Conservation (phyloP, 2,329 filamentous ascomycete species). For the Epicoccum nigrum region DNA sequence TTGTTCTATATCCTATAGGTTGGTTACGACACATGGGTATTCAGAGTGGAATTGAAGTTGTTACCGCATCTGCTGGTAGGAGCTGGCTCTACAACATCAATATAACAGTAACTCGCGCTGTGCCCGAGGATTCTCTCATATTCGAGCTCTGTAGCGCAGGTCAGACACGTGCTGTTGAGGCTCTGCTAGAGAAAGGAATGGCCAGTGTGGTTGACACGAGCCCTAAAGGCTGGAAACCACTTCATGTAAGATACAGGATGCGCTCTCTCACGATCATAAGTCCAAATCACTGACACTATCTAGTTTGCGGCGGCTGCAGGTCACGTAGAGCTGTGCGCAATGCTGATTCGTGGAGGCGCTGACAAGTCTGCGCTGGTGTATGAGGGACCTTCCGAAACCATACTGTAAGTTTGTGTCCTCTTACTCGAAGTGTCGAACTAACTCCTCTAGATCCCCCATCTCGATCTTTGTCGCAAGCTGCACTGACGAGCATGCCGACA, state of each 20-base stretch:
- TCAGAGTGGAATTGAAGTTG: constrained; percentile 14
- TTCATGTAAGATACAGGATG: constrained; percentile 10
- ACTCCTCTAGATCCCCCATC: constrained; percentile 6
- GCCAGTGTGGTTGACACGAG: constrained; percentile 25
- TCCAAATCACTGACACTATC: background rate
- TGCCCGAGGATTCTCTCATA: constrained; percentile 20
- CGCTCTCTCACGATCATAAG: too few species aligned
- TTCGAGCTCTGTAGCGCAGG: constrained; percentile 20
- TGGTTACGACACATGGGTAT: constrained; percentile 14
- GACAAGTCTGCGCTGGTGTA: constrained; percentile 24
- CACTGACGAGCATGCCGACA: constrained; percentile 8
- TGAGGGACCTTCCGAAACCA: constrained; percentile 17
- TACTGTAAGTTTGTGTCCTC: constrained; percentile 6
- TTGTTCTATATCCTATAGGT: constrained; percentile 11
- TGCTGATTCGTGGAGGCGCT: constrained; percentile 17
- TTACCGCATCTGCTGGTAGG: constrained; percentile 7
- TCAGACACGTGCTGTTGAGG: constrained; percentile 19
- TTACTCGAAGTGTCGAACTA: background rate
- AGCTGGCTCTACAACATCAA: constrained; percentile 20
- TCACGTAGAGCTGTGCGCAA: constrained; percentile 16
- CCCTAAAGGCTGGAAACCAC: constrained; percentile 18
- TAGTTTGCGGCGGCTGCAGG: constrained; percentile 22
- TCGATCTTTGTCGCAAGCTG: constrained; percentile 17
- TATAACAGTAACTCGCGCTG: constrained; percentile 15
- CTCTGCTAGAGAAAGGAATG: constrained; percentile 11